Evolutionary conservation across 2,329 filamentous ascomycete genomes (phyloP), one percentile per base, ranked within the genome.

Genomic region (Aspergillus sp.): DNA sequence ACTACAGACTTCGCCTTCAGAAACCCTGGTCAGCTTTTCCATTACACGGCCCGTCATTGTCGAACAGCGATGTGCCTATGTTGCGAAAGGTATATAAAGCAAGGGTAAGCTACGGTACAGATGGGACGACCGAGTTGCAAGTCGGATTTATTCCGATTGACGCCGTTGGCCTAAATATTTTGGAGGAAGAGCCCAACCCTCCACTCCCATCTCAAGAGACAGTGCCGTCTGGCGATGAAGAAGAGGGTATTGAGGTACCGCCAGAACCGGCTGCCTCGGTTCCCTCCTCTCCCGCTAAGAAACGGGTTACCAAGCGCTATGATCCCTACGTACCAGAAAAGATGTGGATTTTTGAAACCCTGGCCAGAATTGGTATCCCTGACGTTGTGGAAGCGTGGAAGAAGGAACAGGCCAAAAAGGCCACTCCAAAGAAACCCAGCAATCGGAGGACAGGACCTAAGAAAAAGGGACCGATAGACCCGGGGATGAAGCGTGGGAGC

Each of bases 91-190:
- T 96, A 6, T 81, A 82, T 45, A 82, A 77, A 4, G 79, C 77
- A 42, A 76, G 91, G 48, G 73, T 73, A 4, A 89, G 94, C 64
- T 77, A 80, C 39, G 83, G 79, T 44, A 90, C 85, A 0, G 91
- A 94, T 60, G 81, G 77, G 1, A 80, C 82, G 4, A 76, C 82
- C 1, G 91, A 97, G 62, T 65, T 96, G 7, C 83, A 91, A 5
- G 68, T 97, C 26, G 82, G 86, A 1, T 94, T 86, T 59, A 73
- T 83, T 4, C 93, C 93, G 0, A 75, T 81, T 2, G 78, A 86
- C 29, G 76, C 96, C 10, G 87, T 95, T 2, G 81, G 82, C 0
- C 76, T 97, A 35, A 82, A 94, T 58, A 69, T 96, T 27, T 78
- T 81, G 7, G 73, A 76, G 0, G 90, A 96, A 61, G 77, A 81